A percentile compares a stretch with the other conserved stretches of the same genome.
Conservation (phyloP, 768 basidiomycete genomes). For the Tulasnella sp. region DNA sequence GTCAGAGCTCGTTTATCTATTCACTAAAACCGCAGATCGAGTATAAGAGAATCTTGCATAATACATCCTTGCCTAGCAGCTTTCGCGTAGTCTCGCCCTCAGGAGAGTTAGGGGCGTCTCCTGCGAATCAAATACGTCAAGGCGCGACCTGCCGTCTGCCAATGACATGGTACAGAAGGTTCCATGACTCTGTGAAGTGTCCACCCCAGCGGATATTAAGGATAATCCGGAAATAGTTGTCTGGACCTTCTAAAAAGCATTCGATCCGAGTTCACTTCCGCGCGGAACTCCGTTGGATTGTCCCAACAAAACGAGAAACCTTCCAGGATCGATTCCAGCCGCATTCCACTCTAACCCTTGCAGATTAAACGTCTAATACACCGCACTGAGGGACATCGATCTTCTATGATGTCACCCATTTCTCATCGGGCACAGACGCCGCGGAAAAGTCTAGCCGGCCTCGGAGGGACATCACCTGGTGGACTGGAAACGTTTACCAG, state of each 20-base stretch:
- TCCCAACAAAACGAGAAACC: not conserved
- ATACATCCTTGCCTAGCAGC: not conserved
- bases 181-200: not conserved
- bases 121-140: not conserved
- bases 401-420: not conserved
- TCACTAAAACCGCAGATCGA: too few species aligned
- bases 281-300: not conserved
- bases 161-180: not conserved
- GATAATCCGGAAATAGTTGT: not conserved
- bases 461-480: not conserved
- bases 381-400: not conserved
- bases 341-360: too few species aligned
- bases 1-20: too few species aligned
- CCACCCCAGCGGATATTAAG: not conserved
- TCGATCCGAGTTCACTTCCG: not conserved
- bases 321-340: not conserved
- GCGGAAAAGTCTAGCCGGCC: not conserved
- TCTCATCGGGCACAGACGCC: not conserved
- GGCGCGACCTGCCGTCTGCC: not conserved
- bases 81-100: not conserved
- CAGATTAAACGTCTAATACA: too few species aligned
- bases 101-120: not conserved
- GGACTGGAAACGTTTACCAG: not conserved
- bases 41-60: too few species aligned
- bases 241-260: not conserved